Conservation (phyloP, 208 protist species). For the Phytomonas sp. region DNA sequence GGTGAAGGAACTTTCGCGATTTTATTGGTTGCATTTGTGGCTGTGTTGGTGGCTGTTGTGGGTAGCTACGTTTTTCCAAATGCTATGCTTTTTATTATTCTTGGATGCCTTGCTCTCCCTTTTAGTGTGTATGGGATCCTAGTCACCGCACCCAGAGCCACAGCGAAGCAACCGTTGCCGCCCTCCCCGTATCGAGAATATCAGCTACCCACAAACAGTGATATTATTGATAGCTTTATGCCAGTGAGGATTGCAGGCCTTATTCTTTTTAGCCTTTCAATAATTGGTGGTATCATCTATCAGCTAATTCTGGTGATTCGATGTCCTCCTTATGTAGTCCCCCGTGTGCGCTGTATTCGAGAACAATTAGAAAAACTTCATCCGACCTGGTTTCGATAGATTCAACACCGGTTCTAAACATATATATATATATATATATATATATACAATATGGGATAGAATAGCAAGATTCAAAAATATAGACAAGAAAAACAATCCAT, state of each 20-base stretch:
- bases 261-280: slow-evolving; percentile 27
- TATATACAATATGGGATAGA: background rate
- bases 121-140: slow-evolving; percentile 76
- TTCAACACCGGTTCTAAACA: background rate
- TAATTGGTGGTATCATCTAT: slow-evolving; percentile 35
- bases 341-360: slow-evolving; percentile 63
- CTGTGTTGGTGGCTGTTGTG: slow-evolving; percentile 34
- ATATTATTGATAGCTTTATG: slow-evolving; percentile 51
- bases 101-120: slow-evolving; percentile 42
- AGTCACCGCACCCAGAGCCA: slow-evolving; percentile 22
- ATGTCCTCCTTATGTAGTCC: slow-evolving; percentile 53
- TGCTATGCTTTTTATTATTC: slow-evolving; percentile 31
- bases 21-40: slow-evolving; percentile 40
- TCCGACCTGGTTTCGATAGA: slow-evolving; percentile 69
- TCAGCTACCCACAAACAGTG: slow-evolving; percentile 26
- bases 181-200: slow-evolving; percentile 36
- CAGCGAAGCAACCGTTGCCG: background rate
- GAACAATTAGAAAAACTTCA: slow-evolving; percentile 71
- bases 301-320: slow-evolving; percentile 26
- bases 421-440: slow-evolving; percentile 12
- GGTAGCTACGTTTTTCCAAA: slow-evolving; percentile 40
- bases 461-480: background rate
- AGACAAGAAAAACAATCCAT: background rate
- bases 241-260: slow-evolving; percentile 56
- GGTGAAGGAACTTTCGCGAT: slow-evolving; percentile 72